Conservation (phyloP, 805 yeast genomes). For the Peterozyma toletana region DNA sequence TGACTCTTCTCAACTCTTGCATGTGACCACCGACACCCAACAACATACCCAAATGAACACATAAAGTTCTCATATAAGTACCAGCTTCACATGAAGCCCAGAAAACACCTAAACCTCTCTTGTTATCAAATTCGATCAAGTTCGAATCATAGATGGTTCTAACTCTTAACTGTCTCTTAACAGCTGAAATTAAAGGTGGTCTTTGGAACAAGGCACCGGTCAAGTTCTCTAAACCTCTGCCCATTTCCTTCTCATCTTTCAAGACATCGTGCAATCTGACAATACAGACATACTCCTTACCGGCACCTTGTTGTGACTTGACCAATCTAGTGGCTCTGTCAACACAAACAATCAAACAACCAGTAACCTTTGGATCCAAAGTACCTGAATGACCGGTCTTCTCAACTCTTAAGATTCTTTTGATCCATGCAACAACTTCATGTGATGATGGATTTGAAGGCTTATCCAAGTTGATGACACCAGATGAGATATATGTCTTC, state of each 20-base stretch:
- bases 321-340: constrained; percentile 98
- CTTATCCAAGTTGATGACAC: constrained; percentile 95
- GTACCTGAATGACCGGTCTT: constrained; percentile 99
- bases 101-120: constrained; percentile 94
- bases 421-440: constrained; percentile 99
- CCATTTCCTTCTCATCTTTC: constrained; percentile 81
- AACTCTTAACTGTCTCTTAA: constrained; percentile 97
- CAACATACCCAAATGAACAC: constrained; percentile 98
- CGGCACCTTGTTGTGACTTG: constrained; percentile 99
- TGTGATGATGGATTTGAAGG: constrained; percentile 98
- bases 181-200: constrained; percentile 98
- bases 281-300: constrained; percentile 98
- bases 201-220: constrained; percentile 99
- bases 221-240: constrained; percentile 81
- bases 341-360: constrained; percentile 95
- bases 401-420: constrained; percentile 89
- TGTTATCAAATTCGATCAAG: constrained; percentile 91
- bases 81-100: constrained; percentile 99
- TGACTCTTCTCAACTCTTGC: constrained; percentile 99
- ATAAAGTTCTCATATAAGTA: constrained; percentile 97
- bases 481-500: constrained; percentile 82
- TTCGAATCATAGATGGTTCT: constrained; percentile 96
- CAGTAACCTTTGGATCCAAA: constrained; percentile 94
- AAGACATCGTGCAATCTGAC: constrained; percentile 92
- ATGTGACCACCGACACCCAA: constrained; percentile 99